Evolutionary conservation across 2,329 filamentous ascomycete species (phyloP), one percentile per base, ranked within the genome.

Genomic region (Penicillium verrucosum): DNA sequence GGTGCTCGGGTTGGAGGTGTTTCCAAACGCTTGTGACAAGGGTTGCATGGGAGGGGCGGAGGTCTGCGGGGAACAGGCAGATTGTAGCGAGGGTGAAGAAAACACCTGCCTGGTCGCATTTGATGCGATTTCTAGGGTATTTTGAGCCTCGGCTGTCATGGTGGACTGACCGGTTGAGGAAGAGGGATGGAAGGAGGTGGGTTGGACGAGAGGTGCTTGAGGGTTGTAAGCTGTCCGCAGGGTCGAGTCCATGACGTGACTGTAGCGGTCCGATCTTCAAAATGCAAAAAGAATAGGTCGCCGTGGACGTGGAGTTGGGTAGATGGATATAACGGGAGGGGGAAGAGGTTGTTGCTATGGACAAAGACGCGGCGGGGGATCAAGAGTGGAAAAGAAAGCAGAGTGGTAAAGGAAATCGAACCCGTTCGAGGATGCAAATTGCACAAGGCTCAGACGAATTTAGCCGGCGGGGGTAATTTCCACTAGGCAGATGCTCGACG

Each of bases 171-270:
- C 51, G 42, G 56, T 25, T 25, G 62, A 46, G 36, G 64, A 46
- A 36, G 64, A 43, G 16, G 57, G 5, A 43, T 51, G 38, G 25
- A 53, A 46, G 16, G 51, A 60, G 42, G 58, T 51, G 9, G 62
- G 37, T 16, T 56, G 51, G 34, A 40, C 40, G 47, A 51, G 21
- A 37, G 63, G 55, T 54, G 50, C 38, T 42, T 64, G 58, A 32
- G 64, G 36, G 21, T 59, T 45, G 54, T 59, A 62, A 45, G 51
- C 18, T 53, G 64, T 54, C 56, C 42, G 59, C 21, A 58, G 40
- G 23, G 57, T 59, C 30, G 62, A 56, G 51, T 65, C 54, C 64
- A 65, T 66, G 45, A 51, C 49, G 56, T 50, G 36, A 53, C 44
- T 29, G 16, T 29, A 40, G 25, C 34, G n/a, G 37, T 40, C 25